A percentile compares a stretch with the other conserved stretches of the same genome.
Conservation (phyloP, 768 basidiomycete genomes). For the Thelephora ganbajun region DNA sequence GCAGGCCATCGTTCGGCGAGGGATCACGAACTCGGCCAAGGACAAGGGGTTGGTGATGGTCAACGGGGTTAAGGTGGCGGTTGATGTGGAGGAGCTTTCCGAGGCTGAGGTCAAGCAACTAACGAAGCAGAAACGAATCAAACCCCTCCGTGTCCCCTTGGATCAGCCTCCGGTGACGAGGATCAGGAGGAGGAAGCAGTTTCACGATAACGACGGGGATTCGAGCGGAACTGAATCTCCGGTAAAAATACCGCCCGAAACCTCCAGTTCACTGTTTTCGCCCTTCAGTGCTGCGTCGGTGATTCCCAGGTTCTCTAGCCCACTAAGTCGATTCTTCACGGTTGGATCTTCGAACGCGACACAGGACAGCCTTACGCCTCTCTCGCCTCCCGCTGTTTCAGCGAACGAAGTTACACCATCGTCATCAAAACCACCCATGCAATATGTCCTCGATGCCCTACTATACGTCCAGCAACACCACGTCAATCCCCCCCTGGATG, state of each 20-base stretch:
- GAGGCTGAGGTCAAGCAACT: slow-evolving; percentile 79
- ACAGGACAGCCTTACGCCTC: slow-evolving; percentile 65
- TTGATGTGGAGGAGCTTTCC: slow-evolving; percentile 82
- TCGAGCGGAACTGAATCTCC: slow-evolving; percentile 25
- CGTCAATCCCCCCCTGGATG: slow-evolving; percentile 32
- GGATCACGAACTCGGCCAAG: slow-evolving; percentile 40
- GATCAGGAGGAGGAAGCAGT: slow-evolving; percentile 48
- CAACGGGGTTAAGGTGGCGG: slow-evolving; percentile 72
- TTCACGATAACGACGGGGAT: slow-evolving; percentile 46
- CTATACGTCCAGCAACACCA: slow-evolving; percentile 68
- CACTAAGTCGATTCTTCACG: slow-evolving; percentile 59
- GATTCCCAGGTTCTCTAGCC: slow-evolving; percentile 54
- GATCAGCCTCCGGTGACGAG: slow-evolving; percentile 84
- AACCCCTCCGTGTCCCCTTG: slow-evolving; percentile 75
- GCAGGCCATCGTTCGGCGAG: slow-evolving; percentile 59
- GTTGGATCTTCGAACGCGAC: slow-evolving; percentile 60
- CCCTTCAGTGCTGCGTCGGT: slow-evolving; percentile 32
- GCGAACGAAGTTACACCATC: slow-evolving; percentile 31
- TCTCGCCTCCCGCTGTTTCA: slow-evolving; percentile 38
- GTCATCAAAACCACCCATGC: slow-evolving; percentile 54
- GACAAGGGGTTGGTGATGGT: slow-evolving; percentile 79
- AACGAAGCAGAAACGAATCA: slow-evolving; percentile 72
- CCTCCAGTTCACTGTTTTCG: slow-evolving; percentile 3
- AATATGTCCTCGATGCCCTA: slow-evolving; percentile 72
- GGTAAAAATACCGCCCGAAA: slow-evolving; percentile 4